Conservation (phyloP, 108 stramenopile genomes). For the Fragilariopsis cylindrus region DNA sequence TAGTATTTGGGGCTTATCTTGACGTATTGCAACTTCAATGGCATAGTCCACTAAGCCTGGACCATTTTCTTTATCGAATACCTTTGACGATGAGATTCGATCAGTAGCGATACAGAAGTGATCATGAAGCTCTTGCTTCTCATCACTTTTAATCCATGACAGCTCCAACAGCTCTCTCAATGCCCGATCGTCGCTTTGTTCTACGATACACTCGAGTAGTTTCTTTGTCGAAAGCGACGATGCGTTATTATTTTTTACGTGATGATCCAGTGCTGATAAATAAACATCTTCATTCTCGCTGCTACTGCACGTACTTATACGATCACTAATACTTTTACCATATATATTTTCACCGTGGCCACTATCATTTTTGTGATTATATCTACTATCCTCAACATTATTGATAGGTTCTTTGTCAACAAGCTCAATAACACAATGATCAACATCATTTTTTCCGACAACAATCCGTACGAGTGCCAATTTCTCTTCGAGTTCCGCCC, state of each 20-base stretch:
- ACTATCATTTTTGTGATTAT: background rate
- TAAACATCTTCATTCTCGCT: background rate
- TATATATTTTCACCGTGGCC: background rate
- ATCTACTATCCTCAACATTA: too few relatives aligned
- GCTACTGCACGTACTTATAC: background rate
- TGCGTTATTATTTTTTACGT: background rate
- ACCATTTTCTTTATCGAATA: slow-evolving; percentile 7
- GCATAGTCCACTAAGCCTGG: background rate
- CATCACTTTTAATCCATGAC: background rate
- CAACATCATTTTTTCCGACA: background rate
- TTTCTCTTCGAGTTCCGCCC: background rate
- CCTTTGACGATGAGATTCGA: background rate
- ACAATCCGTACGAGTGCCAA: background rate
- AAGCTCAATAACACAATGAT: background rate
- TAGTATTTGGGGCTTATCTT: slow-evolving; percentile 30
- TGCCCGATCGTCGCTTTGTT: slow-evolving; percentile 11
- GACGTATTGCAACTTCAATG: slow-evolving; percentile 11
- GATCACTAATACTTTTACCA: background rate
- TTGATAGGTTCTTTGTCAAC: background rate
- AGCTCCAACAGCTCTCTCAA: slow-evolving; percentile 15
- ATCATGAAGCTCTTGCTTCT: background rate
- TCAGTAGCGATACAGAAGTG: background rate
- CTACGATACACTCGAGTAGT: slow-evolving; percentile 14
- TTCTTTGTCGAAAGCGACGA: background rate
- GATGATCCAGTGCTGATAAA: slow-evolving; percentile 1